phyloP scores from a whole-genome alignment of 2,329 filamentous ascomycete genomes.

The Fusarium pininemorale region DNA sequence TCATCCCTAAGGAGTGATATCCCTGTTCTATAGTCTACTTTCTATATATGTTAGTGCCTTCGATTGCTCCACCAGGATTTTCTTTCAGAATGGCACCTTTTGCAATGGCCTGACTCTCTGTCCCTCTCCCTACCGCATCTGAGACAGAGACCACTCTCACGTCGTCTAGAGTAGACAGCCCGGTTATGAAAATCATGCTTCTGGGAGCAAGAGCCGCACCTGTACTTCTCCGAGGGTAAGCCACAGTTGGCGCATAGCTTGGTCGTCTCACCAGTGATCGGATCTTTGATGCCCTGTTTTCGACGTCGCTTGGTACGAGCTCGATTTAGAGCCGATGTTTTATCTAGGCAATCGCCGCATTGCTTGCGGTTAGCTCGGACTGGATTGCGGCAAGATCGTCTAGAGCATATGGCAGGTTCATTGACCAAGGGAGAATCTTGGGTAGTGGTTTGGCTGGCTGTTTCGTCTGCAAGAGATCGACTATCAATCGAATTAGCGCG shows the following conservation, averaged over 20 bases:
- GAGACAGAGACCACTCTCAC: background rate
- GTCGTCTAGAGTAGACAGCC: background rate
- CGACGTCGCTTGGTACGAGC: background rate
- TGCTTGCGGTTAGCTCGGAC: background rate
- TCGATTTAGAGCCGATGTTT: background rate
- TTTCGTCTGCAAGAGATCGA: background rate
- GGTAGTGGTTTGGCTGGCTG: background rate
- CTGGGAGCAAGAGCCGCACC: background rate
- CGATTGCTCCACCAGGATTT: rapidly evolving
- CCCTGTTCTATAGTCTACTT: background rate
- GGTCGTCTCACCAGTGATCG: background rate
- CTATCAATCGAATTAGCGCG: background rate
- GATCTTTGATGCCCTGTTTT: background rate
- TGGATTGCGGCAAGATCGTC: background rate
- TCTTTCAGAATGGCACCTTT: no score
- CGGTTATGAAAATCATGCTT: background rate
- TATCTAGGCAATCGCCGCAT: background rate
- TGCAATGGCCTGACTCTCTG: background rate
- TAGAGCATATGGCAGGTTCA: background rate
- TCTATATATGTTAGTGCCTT: background rate
- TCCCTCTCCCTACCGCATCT: background rate
- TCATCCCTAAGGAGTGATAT: background rate
- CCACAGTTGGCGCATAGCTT: background rate
- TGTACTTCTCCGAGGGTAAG: background rate
- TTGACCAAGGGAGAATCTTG: background rate